These are phyloP conservation scores for Leccinum subtestaceum DNA, from an alignment of 768 basidiomycete genomes.

Conservation along the genomic window DNA sequence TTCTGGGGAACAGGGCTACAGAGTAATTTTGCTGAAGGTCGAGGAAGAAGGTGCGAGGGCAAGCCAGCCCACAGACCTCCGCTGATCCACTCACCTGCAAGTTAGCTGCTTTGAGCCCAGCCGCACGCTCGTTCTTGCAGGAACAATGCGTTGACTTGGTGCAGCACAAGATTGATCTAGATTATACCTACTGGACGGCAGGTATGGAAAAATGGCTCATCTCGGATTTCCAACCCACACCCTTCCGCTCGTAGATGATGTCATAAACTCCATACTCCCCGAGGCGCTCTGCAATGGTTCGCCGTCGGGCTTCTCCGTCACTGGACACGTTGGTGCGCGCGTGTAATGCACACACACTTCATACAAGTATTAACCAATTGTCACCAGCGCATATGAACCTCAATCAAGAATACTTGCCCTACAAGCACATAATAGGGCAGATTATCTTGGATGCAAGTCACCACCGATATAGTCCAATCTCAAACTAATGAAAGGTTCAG, in stretches of 20 bases:
- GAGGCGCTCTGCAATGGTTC: slow-evolving; percentile 72
- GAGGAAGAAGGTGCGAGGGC: slow-evolving; percentile 52
- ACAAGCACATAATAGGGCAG: slow-evolving; percentile 87
- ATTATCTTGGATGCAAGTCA: slow-evolving; percentile 81
- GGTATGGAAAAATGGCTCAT: slow-evolving; percentile 43
- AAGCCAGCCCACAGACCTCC: not conserved
- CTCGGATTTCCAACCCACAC: not conserved
- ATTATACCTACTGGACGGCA: slow-evolving; percentile 87
- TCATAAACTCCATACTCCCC: slow-evolving; percentile 79
- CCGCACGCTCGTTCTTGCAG: slow-evolving; percentile 53
- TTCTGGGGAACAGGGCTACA: slow-evolving; percentile 44
- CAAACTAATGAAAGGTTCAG: slow-evolving; percentile 38
- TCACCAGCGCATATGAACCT: slow-evolving; percentile 85
- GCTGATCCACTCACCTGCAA: slow-evolving; percentile 31
- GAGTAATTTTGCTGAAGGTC: slow-evolving; percentile 67
- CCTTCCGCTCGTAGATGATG: slow-evolving; percentile 57
- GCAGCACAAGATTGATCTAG: slow-evolving; percentile 58
- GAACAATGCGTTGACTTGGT: slow-evolving; percentile 56
- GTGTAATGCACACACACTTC: not conserved
- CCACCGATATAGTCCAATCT: not conserved
- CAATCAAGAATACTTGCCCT: slow-evolving; percentile 86
- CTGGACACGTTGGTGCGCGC: slow-evolving; percentile 85
- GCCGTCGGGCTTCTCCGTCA: slow-evolving; percentile 83
- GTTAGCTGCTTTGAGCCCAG: slow-evolving; percentile 65
- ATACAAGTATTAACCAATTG: slow-evolving; percentile 2